phyloP scores from a whole-genome alignment of 371 early-diverging fungal genomes.

The Mucor lusitanicus region DNA sequence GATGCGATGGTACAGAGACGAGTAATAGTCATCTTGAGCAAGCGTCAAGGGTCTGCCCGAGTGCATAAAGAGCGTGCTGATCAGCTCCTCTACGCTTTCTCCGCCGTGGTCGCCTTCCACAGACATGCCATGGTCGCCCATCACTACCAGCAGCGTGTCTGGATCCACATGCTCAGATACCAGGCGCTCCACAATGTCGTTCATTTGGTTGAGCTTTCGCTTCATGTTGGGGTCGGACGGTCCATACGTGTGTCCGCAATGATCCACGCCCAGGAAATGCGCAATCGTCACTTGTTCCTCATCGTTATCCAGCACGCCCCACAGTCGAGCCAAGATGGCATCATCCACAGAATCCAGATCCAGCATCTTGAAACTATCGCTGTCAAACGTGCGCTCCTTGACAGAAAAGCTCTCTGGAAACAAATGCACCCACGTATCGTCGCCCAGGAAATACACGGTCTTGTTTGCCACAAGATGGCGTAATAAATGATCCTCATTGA shows the following conservation, averaged over 20 bases:
- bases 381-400: constrained; percentile 65
- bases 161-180: constrained; percentile 69
- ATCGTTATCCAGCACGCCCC: constrained; percentile 41
- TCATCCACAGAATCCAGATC: constrained; percentile 95
- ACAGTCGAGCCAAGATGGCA: constrained; percentile 71
- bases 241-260: constrained; percentile 93
- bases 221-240: constrained; percentile 89
- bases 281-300: constrained; percentile 82
- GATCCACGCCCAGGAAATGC: constrained; percentile 96
- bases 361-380: constrained; percentile 88
- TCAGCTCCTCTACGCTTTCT: constrained; percentile 86
- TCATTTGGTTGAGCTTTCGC: constrained; percentile 81
- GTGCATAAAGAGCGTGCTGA: constrained; percentile 85
- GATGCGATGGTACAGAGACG: constrained; percentile 20
- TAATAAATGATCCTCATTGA: constrained; percentile 88
- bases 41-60: constrained; percentile 46
- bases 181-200: constrained; percentile 71
- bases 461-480: constrained; percentile 47
- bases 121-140: constrained; percentile 99
- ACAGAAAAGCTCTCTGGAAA: constrained; percentile 73
- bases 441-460: constrained; percentile 75
- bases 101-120: constrained; percentile 99
- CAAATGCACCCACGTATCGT: constrained; percentile 93
- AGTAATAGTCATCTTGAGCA: constrained; percentile 12
- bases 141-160: constrained; percentile 88